Base-by-base conservation (phyloP, 2,329 filamentous ascomycete genomes). In the Hypoxylon sp. region DNA sequence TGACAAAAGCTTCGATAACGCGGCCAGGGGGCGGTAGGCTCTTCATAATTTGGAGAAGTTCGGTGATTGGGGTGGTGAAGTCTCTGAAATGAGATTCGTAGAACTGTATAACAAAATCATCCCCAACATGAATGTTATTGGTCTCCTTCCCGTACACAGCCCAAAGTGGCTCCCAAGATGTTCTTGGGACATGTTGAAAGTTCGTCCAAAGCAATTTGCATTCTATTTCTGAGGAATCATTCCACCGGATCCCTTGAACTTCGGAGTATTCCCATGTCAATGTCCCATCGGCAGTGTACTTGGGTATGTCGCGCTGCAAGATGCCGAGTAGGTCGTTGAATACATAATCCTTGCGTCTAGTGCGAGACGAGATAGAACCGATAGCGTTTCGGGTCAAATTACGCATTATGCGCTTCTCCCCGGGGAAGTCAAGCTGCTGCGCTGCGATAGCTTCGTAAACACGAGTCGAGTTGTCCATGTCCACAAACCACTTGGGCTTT, bases 361-460 rank as follows among this genome's bases (percentile, higher is more conserved):
- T 56, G 3, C 56, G 42, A 15, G 32, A 35, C 17, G 62, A 65
- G 15, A 65, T 11, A 8, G 42, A 31, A 2, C 52, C 60, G 8
- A 48, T 1, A 15, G 15, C 27, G n/a, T n/a, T 37, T 5, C 27
- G 19, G 11, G n/a, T 1, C 5, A 10, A 10, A 21, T 62, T n/a
- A 6, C 37, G 31, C 1, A 7, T 1, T n/a, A n/a, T 19, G 11
- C 61, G 61, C 13, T 37, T 11, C 17, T 57, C 53, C 1, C 61
- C 46, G 1, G 47, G 17, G n/a, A 64, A 39, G 15, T 64, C 29
- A 11, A 62, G 13, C 2, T 21, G 7, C 3, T 51, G 27, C 6
- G 19, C 39, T n/a, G 3, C 11, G 4, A 54, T 31, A 17, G 58
- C 58, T 11, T 48, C 15, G 3, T n/a, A 2, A 31, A 62, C 15